Evolutionary conservation across 306 rosid genomes (phyloP).

Genomic region (Castanea sativa): DNA sequence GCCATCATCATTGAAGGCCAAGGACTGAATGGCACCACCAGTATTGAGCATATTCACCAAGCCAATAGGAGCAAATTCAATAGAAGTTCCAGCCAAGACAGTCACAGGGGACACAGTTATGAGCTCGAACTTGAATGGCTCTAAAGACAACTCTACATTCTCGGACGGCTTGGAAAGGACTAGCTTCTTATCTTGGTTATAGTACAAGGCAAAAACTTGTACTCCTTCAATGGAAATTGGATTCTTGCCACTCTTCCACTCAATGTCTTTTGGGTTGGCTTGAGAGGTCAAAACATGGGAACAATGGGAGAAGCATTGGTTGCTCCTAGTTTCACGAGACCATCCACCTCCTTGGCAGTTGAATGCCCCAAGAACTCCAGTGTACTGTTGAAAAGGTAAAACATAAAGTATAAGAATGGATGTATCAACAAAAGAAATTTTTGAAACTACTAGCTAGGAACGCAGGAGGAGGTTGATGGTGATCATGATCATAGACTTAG

Average conservation of each 20-base stretch:
- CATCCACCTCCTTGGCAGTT: constrained; percentile 99
- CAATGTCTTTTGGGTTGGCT: constrained; percentile 57
- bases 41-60: constrained; percentile 83
- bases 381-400: constrained; percentile 33
- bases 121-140: constrained; percentile 91
- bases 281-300: constrained; percentile 61
- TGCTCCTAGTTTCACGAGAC: constrained; percentile 61
- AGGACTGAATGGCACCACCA: constrained; percentile 73
- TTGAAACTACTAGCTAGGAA: no score
- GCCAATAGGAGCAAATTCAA: constrained; percentile 83
- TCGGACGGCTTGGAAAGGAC: constrained; percentile 49
- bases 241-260: constrained; percentile 70
- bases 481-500: no score
- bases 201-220: constrained; percentile 56
- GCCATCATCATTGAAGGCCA: constrained; percentile 38
- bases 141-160: constrained; percentile 54
- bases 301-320: constrained; percentile 60
- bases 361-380: constrained; percentile 87
- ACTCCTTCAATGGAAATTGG: constrained; percentile 58
- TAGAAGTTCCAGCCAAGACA: constrained; percentile 26
- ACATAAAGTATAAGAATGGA: background rate
- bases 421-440: no score
- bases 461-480: no score
- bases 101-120: constrained; percentile 66
- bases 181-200: constrained; percentile 56